A percentile compares a stretch with the other conserved stretches of the same genome.
Evolutionary conservation across 75 land plant genomes (phyloP).

Genomic region (Cupressus sempervirens): DNA sequence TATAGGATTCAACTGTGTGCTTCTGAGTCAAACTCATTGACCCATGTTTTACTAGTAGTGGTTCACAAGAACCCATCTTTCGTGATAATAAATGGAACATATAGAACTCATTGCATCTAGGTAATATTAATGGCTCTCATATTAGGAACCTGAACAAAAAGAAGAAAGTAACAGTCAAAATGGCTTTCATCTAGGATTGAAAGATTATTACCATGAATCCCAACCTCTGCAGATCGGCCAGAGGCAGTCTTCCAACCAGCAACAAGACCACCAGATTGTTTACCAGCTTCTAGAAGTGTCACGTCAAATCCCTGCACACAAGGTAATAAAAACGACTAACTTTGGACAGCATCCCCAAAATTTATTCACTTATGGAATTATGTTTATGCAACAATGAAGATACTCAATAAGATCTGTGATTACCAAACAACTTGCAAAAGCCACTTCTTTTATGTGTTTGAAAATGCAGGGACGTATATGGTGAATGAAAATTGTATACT

Average conservation of each 20-base stretch:
- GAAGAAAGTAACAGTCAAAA: neutral
- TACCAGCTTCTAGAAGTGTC: constrained; percentile 62
- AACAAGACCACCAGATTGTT: constrained; percentile 49
- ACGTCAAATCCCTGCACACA: constrained; percentile 76
- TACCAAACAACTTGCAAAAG: neutral
- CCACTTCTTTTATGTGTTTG: neutral
- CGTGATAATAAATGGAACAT: no score
- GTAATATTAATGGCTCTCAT: neutral
- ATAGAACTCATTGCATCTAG: no score
- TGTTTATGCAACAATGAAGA: neutral
- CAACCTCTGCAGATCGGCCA: constrained; percentile 63
- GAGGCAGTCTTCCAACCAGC: constrained; percentile 50
- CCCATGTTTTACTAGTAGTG: no score
- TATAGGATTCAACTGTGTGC: no score
- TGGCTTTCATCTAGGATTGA: neutral
- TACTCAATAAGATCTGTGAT: neutral
- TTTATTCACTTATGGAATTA: neutral
- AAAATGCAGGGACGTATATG: neutral
- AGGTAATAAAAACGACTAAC: neutral
- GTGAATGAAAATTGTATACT: neutral
- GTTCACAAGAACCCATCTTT: no score
- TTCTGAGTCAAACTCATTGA: no score
- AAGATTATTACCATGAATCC: constrained; percentile 52
- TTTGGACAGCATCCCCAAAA: neutral
- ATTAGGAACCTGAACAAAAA: neutral